These are phyloP conservation scores for Aotearoamyces nothofagi DNA, from an alignment of 2,329 filamentous ascomycete species.

Conservation along the genomic window DNA sequence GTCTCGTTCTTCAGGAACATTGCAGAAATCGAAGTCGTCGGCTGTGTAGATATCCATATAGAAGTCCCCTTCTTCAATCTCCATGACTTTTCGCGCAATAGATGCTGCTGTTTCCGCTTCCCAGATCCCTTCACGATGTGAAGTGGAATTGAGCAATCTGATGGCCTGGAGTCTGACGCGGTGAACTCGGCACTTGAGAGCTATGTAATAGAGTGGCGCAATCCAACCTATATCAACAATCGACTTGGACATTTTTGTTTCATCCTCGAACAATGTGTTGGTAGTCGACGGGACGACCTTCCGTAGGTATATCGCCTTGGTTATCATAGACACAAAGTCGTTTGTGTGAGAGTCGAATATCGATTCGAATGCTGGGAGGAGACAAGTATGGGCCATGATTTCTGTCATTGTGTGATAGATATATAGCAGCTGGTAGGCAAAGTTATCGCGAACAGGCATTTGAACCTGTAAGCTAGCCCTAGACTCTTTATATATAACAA, in stretches of 20 bases:
- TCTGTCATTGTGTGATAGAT: constrained; percentile 26
- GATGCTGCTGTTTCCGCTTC: constrained; percentile 18
- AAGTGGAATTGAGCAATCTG: constrained; percentile 15
- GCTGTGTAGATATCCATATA: constrained; percentile 7
- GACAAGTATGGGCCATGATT: constrained; percentile 25
- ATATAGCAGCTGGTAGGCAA: constrained; percentile 19
- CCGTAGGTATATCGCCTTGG: constrained; percentile 5
- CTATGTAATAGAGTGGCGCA: constrained; percentile 28
- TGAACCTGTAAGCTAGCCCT: not conserved
- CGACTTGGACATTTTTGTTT: constrained; percentile 17
- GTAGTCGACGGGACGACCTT: not conserved
- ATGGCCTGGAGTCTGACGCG: constrained; percentile 24
- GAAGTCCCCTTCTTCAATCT: constrained; percentile 22
- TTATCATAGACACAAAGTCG: constrained; percentile 20
- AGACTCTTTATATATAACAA: constrained; percentile 4
- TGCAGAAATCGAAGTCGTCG: constrained; percentile 6
- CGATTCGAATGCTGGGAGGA: constrained; percentile 18
- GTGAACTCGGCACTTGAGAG: constrained; percentile 29
- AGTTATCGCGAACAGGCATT: constrained; percentile 4
- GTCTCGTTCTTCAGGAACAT: constrained; percentile 3
- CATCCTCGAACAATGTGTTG: not conserved
- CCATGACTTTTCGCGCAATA: constrained; percentile 22
- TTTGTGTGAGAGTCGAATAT: constrained; percentile 22
- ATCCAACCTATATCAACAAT: constrained; percentile 29
- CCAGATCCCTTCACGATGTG: constrained; percentile 27